Evolutionary conservation across 2,329 filamentous ascomycete species (phyloP).

Genomic region (Alternaria metachromatica): DNA sequence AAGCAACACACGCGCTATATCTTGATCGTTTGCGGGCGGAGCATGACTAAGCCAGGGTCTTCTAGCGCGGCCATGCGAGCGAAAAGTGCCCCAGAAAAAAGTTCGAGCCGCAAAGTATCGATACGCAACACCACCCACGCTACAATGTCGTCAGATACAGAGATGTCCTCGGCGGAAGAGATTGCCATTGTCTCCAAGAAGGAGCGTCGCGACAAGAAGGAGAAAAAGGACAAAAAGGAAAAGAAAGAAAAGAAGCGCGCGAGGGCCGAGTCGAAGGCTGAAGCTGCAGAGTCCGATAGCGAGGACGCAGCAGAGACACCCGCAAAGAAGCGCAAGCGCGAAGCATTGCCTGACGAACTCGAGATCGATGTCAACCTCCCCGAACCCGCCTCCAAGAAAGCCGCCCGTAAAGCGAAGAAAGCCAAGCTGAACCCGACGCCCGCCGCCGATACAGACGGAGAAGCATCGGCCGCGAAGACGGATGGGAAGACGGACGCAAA

Average conservation of each 20-base stretch:
- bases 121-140: not conserved
- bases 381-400: conserved; percentile 94
- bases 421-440: conserved; percentile 60
- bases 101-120: conserved; percentile 7
- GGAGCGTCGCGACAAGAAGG: conserved; percentile 33
- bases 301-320: conserved; percentile 26
- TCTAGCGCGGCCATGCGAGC: conserved; percentile 7
- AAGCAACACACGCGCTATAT: not conserved
- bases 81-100: conserved; percentile 28
- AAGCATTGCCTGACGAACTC: conserved; percentile 70
- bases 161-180: conserved; percentile 16
- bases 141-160: conserved; percentile 20
- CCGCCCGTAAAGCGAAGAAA: conserved; percentile 88
- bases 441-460: conserved; percentile 13
- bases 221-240: conserved; percentile 38
- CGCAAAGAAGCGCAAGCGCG: conserved; percentile 59
- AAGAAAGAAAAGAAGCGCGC: conserved; percentile 33
- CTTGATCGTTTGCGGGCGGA: not conserved
- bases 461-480: conserved; percentile 13
- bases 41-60: conserved; percentile 22
- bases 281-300: conserved; percentile 19
- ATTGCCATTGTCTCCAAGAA: conserved; percentile 21
- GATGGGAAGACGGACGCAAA: conserved; percentile 50
- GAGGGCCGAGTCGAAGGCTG: conserved; percentile 23
- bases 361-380: conserved; percentile 90